Base-by-base conservation (phyloP, 1,139 yeast genomes). In the Hansenula lynferdii region DNA sequence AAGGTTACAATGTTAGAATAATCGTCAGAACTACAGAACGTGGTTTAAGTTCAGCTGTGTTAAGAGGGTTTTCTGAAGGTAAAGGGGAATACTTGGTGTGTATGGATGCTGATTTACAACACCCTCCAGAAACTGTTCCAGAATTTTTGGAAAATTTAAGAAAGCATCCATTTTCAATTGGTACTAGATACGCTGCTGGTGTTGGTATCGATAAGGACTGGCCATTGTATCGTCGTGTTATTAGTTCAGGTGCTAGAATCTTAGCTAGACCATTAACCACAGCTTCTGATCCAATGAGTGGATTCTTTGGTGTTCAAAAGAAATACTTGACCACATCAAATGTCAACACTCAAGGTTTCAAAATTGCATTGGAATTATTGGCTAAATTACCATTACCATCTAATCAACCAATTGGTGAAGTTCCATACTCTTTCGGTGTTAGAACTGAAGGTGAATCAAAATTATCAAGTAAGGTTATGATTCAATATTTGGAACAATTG, bases 71-170 rank as follows among this genome's bases (percentile, higher is more conserved):
- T 51, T 45, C 56, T 34, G 72, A 65, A 38, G 65, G 70, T 28
- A 54, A 65, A 42, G 74, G 74, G 44, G 62, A 65, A 37, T 65
- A 67, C 45, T 44, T 69, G 40, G 57, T 69, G 31, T 69, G 73
- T 47, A 69, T 69, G 73, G 74, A 69, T 51, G 74, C 74, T 18
- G 74, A 69, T 51, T 56, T 69, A 38, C 73, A 69, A 52, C 74
- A 69, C 48, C 74, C 73, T 30, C 74, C 74, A 27, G 73, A 69
- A 50, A 57, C 62, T 37, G 72, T 67, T 12, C 74, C 73, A 35
- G 61, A 56, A 22, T 51, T 69, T 42, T 55, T 69, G 35, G 60
- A 63, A 38, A 53, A 62, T 10, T 49, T 69, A 42, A 61, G 60
- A 49, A 51, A 50, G 8, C 63, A 62, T 42, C 65, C 72, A 17